Conservation (phyloP, 2,329 filamentous ascomycete genomes). For the Sarocladium oryzae region DNA sequence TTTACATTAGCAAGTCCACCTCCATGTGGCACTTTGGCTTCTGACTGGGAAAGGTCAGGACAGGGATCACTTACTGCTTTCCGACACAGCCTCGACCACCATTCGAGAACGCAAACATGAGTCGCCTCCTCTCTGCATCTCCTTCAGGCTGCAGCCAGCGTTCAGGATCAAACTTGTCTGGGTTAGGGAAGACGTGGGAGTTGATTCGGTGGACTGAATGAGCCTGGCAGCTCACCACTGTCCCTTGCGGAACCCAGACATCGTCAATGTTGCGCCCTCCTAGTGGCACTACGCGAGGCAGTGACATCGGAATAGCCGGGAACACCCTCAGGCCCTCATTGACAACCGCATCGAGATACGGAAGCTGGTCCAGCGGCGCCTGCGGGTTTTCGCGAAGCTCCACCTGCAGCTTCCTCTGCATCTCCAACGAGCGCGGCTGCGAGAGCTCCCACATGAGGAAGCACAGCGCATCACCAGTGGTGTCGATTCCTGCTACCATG, state of each 20-base stretch:
- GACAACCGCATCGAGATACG: slow-evolving; percentile 13
- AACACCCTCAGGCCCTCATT: slow-evolving; percentile 34
- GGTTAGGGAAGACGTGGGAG: slow-evolving; percentile 65
- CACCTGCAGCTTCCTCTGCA: slow-evolving; percentile 45
- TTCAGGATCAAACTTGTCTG: slow-evolving; percentile 72
- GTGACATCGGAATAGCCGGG: slow-evolving; percentile 59
- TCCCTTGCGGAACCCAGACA: slow-evolving; percentile 43
- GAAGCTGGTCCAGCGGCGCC: slow-evolving; percentile 32
- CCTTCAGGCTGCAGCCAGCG: slow-evolving; percentile 73
- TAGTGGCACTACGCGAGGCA: slow-evolving; percentile 52
- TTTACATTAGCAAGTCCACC: neutral
- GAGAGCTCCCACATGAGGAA: slow-evolving; percentile 69
- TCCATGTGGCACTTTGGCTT: neutral
- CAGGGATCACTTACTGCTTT: slow-evolving; percentile 50
- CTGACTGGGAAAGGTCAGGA: neutral
- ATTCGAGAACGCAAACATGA: slow-evolving; percentile 60
- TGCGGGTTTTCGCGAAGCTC: slow-evolving; percentile 42
- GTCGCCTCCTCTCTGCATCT: slow-evolving; percentile 60
- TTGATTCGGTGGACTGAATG: slow-evolving; percentile 55
- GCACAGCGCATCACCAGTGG: slow-evolving; percentile 62
- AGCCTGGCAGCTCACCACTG: slow-evolving; percentile 55
- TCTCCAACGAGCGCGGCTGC: slow-evolving; percentile 42
- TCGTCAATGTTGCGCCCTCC: slow-evolving; percentile 51
- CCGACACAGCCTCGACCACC: slow-evolving; percentile 61
- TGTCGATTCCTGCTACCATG: slow-evolving; percentile 67